Evolutionary conservation across 2,329 filamentous ascomycete genomes (phyloP).

Genomic region (Lachnellula willkommii): DNA sequence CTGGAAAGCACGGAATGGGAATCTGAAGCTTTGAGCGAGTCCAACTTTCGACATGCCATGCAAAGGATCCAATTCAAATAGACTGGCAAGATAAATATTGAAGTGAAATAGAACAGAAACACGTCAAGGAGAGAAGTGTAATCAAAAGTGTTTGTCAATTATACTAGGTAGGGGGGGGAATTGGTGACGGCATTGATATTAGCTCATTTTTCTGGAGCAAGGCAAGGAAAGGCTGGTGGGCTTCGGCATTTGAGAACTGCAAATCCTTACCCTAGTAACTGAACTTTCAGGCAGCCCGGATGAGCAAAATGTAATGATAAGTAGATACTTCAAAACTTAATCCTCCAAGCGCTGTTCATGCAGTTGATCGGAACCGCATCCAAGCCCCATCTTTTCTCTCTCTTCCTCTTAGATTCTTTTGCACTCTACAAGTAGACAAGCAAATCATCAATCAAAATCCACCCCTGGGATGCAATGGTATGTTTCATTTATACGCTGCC

Average conservation of each 20-base stretch:
- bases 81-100: background rate
- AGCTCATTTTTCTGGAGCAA: background rate
- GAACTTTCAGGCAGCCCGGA: no score
- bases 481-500: background rate
- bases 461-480: no score
- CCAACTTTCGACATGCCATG: background rate
- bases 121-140: background rate
- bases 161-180: background rate
- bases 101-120: background rate
- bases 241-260: no score
- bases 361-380: no score
- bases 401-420: no score
- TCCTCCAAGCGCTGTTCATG: no score
- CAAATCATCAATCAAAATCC: no score
- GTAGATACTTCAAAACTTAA: no score
- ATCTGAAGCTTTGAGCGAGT: background rate
- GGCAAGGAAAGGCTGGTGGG: background rate
- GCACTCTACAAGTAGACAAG: no score
- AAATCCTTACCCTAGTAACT: no score
- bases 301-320: no score
- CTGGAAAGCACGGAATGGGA: background rate
- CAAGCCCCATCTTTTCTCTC: no score
- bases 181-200: background rate
- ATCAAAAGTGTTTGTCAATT: background rate
- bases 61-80: background rate